phyloP scores from a whole-genome alignment of 2,329 filamentous ascomycete species.

The Dactylonectria estremocensis region DNA sequence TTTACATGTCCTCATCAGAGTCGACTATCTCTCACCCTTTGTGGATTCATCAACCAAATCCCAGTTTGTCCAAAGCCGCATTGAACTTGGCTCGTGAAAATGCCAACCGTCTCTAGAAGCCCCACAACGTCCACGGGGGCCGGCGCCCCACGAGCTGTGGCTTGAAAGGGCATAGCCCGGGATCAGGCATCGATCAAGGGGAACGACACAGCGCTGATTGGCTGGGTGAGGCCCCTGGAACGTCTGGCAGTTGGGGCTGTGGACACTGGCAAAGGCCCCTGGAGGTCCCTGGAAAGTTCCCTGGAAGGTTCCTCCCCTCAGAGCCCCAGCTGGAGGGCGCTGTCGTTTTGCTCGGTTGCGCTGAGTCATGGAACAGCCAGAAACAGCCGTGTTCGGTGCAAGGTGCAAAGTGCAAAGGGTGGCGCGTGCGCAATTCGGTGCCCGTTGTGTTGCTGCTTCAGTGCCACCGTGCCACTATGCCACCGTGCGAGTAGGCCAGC shows the following conservation, averaged over 20 bases:
- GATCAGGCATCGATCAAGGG: conserved; percentile 36
- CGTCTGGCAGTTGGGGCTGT: conserved; percentile 4
- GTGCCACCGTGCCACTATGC: no score
- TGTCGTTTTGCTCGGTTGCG: neutral
- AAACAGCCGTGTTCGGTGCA: no score
- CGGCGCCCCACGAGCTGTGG: conserved; percentile 22
- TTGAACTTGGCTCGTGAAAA: neutral
- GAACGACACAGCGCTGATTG: conserved; percentile 31
- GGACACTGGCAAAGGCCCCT: neutral
- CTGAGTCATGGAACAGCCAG: conserved; percentile 17
- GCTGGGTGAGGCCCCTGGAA: conserved; percentile 14
- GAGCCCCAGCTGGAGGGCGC: no score
- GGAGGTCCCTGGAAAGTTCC: neutral
- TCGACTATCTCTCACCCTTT: neutral
- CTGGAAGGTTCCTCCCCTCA: no score
- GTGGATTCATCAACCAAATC: neutral
- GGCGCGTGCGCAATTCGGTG: conserved; percentile 25
- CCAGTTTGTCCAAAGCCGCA: neutral
- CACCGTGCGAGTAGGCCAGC: no score
- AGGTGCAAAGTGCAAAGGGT: conserved; percentile 14
- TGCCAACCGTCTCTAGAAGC: conserved; percentile 15
- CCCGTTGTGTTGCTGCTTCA: conserved; percentile 20
- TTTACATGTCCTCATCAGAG: neutral
- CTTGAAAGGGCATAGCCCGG: conserved; percentile 31
- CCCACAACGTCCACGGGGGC: conserved; percentile 20